Conservation (phyloP, 164 flowering plant genomes). For the Vitis rotundifolia region DNA sequence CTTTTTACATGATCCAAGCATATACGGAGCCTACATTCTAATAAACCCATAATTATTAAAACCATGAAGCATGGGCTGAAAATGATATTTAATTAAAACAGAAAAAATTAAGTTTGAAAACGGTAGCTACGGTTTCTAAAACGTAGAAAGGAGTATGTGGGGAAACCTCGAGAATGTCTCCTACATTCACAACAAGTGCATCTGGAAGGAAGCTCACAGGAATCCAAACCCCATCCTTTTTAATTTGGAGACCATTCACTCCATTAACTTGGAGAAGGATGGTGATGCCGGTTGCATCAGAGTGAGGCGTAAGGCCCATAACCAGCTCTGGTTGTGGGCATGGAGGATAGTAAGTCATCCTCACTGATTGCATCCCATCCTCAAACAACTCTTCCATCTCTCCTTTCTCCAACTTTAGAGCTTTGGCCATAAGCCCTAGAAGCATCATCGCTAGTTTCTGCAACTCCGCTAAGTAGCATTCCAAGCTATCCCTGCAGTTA, state of each 20-base stretch:
- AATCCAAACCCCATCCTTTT: slow-evolving; percentile 40
- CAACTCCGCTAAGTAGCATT: slow-evolving; percentile 24
- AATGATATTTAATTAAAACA: no score
- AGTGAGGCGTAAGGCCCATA: slow-evolving; percentile 39
- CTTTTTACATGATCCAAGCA: no score
- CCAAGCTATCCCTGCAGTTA: slow-evolving; percentile 19
- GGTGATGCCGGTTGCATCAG: slow-evolving; percentile 35
- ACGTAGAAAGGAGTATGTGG: no score
- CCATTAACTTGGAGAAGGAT: slow-evolving; percentile 41
- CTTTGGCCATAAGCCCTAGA: slow-evolving; percentile 17
- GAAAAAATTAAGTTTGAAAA: no score
- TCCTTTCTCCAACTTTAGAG: slow-evolving; percentile 18
- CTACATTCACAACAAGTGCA: slow-evolving; percentile 42
- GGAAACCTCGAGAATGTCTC: slow-evolving; percentile 43
- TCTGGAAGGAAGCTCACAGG: slow-evolving; percentile 28
- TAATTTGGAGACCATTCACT: slow-evolving; percentile 43
- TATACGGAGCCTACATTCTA: no score
- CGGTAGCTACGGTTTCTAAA: no score
- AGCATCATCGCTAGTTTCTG: slow-evolving; percentile 21
- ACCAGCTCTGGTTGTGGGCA: slow-evolving; percentile 43
- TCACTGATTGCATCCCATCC: slow-evolving; percentile 37
- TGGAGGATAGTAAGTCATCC: slow-evolving; percentile 49
- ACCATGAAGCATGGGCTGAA: no score
- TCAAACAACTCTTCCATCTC: slow-evolving; percentile 32
- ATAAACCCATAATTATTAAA: no score